Evolutionary conservation across 2,329 filamentous ascomycete species (phyloP), one percentile per base, ranked within the genome.

Genomic region (Mycosphaerella sp.): DNA sequence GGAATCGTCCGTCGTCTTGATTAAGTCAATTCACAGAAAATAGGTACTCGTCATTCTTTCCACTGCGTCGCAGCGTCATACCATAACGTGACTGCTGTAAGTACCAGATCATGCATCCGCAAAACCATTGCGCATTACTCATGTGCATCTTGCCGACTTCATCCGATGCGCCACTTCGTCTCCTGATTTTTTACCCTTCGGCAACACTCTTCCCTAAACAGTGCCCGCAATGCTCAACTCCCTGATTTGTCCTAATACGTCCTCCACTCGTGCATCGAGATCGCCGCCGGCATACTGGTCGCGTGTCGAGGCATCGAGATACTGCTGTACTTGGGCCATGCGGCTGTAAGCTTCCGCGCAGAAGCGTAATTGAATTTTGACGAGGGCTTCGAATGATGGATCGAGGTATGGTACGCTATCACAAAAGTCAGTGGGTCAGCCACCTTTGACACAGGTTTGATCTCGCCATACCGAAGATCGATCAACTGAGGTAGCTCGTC

Each of bases 301-400:
- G 71, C 93, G 81, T 49, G 92, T 97, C 68, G 95, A 90, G 31
- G 92, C 87, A 69, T 97, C 93, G 32, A 98, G 79, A 53, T 68
- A 97, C 75, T 98, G 93, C 76, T 98, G 93, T 54, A 98, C 95
- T 76, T 98, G 95, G 26, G 95, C 93, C 93, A 98, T 98, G 45
- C 93, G 81, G 58, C 85, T 91, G 73, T 98, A 98, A 1, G 93
- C 93, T 75, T 98, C 93, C 6, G 95, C 93, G 67, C 95, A 98
- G 77, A 98, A 98, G 38, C 93, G 81, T 66, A 98, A 73, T 76
- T 98, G 93, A 63, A 98, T 98, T 79, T 98, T 98, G 71, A 98
- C 93, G 49, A 98, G 83, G 0, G 95, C 93, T 74, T 98, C 93
- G 69, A 98, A 98, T 58, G 85, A 92, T 0, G 95, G 95, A 67